Base-by-base conservation (phyloP, 805 yeast species). In the Pichia pseudocactophila region DNA sequence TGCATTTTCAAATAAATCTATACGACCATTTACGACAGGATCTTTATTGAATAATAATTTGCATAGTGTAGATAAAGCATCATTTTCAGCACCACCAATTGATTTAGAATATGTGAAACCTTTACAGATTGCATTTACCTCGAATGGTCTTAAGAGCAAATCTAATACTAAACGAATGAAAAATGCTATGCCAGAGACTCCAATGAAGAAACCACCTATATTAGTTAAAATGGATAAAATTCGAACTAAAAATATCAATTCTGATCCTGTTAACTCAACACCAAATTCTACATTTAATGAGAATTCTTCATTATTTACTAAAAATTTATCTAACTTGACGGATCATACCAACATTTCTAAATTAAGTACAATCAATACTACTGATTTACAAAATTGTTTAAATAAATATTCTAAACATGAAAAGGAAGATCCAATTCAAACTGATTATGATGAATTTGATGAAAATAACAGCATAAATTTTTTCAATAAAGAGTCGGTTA, bases 81-180 rank as follows among this genome's bases (percentile, higher is more conserved):
- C 18, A 11, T 19, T 9, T 35, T 36, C 31, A 30, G 25, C 44
- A 16, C n/a, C 80, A 0, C 79, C 82, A 1, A 76, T 71, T 32
- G 66, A 73, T 13, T 84, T 80, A 60, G 74, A 77, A 49, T 74
- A 77, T 37, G 92, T 83, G 18, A 83, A 82, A 56, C 96, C 96
- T 2, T 68, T 86, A 32, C 95, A 85, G 57, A 80, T 89, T 0
- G 95, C 92, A 13, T 86, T 86, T 60, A 71, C 76, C 57, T 74
- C 89, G 2, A 65, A 84, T 0, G 96, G 96, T 0, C 63, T 86
- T 30, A 61, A 80, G 45, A 76, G 82, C 31, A 79, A 79, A 58
- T 65, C 78, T 36, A 46, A 61, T 60, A 61, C 64, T 66, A 57
- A 52, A 59, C 56, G 61, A 40, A 45, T 40, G 7, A 38, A 48